phyloP scores from a whole-genome alignment of 2,329 filamentous ascomycete genomes.

The Colletotrichum sp. region DNA sequence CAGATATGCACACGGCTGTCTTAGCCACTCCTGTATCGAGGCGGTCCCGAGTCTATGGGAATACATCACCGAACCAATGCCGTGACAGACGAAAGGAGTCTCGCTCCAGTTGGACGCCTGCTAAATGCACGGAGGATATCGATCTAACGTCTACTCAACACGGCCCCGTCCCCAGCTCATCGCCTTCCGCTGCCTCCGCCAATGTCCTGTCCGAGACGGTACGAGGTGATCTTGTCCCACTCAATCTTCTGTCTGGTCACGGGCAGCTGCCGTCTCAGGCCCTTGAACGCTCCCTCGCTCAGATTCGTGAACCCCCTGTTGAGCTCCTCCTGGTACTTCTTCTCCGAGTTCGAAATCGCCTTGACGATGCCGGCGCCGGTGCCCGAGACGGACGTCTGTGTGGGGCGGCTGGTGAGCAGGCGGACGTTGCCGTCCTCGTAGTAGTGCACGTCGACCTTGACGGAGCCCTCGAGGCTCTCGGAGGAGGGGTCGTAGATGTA shows the following conservation, averaged over 20 bases:
- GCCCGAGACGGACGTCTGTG: conserved; percentile 64
- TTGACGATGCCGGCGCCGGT: conserved; percentile 73
- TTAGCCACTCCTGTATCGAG: neutral
- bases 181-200: conserved; percentile 67
- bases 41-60: neutral
- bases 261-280: conserved; percentile 86
- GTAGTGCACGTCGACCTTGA: conserved; percentile 98
- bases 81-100: neutral
- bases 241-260: conserved; percentile 99
- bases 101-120: neutral
- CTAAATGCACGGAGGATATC: neutral
- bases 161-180: conserved; percentile 33
- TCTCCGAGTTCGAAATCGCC: conserved; percentile 81
- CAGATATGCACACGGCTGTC: neutral
- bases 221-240: conserved; percentile 97
- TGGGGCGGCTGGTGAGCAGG: conserved; percentile 83
- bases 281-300: conserved; percentile 96
- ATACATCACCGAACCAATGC: neutral
- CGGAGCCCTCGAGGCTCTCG: conserved; percentile 72
- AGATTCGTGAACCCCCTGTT: conserved; percentile 88
- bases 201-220: conserved; percentile 83
- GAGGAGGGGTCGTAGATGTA: conserved; percentile 80
- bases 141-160: neutral
- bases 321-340: conserved; percentile 94
- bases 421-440: conserved; percentile 99